Base-by-base conservation (phyloP, 2,329 filamentous ascomycete genomes). In the Stylonectria norvegica region DNA sequence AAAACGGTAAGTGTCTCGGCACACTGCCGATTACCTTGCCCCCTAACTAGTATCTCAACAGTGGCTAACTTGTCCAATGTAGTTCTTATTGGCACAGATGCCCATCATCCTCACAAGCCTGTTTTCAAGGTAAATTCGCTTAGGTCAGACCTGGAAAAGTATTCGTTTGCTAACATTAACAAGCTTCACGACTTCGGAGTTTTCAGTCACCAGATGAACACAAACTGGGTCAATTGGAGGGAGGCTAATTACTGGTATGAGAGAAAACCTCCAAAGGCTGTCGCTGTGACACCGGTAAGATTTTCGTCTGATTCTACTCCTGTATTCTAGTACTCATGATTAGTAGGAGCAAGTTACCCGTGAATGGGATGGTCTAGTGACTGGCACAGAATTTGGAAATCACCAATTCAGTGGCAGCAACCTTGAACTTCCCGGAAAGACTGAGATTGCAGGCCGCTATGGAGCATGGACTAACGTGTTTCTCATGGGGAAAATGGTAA, bases 381-480 rank as follows among this genome's bases (percentile, higher is more conserved):
- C n/a, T n/a, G n/a, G n/a, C n/a, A n/a, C n/a, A n/a, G n/a, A n/a
- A 25, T 1, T 11, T 59, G 20, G 32, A 34, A 16, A 45, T 45
- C 4, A 32, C 44, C 5, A 11, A 5, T 60, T 56, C 19, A 23
- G 22, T 9, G 45, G 53, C 8, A 38, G 42, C 2, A 27, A 47
- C 36, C 45, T 54, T 16, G 16, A 15, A 5, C n/a, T 15, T 16
- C 5, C 7, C 29, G 35, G n/a, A 9, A 34, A 6, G 45, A 46
- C 16, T 28, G 20, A 33, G 5, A 42, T 57, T 28, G 58, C 56
- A 2, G 58, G 58, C 0, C 56, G 58, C 20, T 61, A 47, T 38
- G 58, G 58, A 2, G 42, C 38, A 6, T 61, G 58, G 58, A 59
- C 58, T 2, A 59, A 58, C 28, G 37, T 59, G 19, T 61, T 59